Conservation (phyloP, 2,329 filamentous ascomycete species). For the Botrytis tulipae region DNA sequence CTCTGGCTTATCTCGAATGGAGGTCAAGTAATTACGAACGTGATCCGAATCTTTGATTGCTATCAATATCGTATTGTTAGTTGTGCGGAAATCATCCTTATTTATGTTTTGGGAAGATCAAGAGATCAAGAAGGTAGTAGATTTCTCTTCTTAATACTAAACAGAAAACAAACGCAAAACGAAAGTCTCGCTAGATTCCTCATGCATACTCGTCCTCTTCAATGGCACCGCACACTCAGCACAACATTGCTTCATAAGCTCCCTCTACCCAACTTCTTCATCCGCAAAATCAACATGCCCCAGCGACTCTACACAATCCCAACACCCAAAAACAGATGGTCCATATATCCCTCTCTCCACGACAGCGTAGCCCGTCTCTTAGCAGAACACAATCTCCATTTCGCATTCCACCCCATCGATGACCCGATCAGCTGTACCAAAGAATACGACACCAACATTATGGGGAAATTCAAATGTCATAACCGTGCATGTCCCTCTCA, state of each 20-base stretch:
- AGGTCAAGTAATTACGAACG: neutral
- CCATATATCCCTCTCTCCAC: neutral
- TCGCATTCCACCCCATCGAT: neutral
- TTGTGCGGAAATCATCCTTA: too few species aligned
- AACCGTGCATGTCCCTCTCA: neutral
- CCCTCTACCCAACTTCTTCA: neutral
- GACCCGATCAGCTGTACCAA: neutral
- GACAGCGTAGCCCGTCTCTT: neutral
- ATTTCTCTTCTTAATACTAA: too few species aligned
- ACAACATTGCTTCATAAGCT: too few species aligned
- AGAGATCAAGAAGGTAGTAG: too few species aligned
- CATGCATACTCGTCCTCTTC: too few species aligned
- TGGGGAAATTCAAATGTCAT: neutral
- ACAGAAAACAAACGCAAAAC: too few species aligned
- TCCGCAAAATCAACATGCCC: neutral
- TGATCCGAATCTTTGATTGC: neutral
- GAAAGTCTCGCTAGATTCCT: too few species aligned
- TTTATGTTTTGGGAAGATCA: too few species aligned
- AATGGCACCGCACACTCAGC: too few species aligned
- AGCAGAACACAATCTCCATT: neutral
- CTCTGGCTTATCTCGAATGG: neutral
- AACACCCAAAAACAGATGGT: neutral
- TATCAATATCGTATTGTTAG: neutral
- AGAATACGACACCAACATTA: neutral
- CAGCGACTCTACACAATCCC: neutral